Base-by-base conservation (phyloP, 495 filamentous ascomycete genomes). In the Lichina pygmaea region DNA sequence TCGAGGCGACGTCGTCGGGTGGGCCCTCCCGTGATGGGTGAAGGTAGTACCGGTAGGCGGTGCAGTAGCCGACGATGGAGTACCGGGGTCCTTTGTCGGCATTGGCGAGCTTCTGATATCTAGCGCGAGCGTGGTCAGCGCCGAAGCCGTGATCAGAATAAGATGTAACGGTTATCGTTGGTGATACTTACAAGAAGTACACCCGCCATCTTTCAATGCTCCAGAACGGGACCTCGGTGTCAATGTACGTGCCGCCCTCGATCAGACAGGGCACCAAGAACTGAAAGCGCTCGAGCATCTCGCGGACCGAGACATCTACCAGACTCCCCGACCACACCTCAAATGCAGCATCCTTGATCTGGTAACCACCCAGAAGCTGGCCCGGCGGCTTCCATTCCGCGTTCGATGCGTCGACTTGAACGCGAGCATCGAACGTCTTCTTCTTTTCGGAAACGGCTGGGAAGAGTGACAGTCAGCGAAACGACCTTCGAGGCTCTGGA, bases 211-310 rank as follows among this genome's bases (percentile, higher is more conserved):
- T 71, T 45, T 75, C 67, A 7, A 82, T 58, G 7, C 70, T 70
- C 72, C 75, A 78, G 34, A 78, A 73, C 5, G 71, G 66, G 46
- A 91, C 82, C 40, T 86, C 71, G 10, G 80, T 60, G 8, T 74
- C 66, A 15, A 92, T 64, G 24, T 65, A 68, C 10, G 72, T 75
- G 33, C 83, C 91, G 17, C 81, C 89, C 59, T 99, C 89, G 49
- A 99, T 93, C 58, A 78, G 92, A 45, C 94, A 65, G 7, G 78
- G 75, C n/a, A 83, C 69, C 24, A 86, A 63, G 36, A 93, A 71
- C 57, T 93, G 82, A 42, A 85, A 72, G 42, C 83, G 81, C 53
- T 71, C 72, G 47, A 89, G 53, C 33, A 93, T 55, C 50, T 71
- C 62, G 48, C 65, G 66, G 33, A 86, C 70, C 12, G 62, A 63